Conservation (phyloP, 2,329 filamentous ascomycete species). For the Trichoderma sp. region DNA sequence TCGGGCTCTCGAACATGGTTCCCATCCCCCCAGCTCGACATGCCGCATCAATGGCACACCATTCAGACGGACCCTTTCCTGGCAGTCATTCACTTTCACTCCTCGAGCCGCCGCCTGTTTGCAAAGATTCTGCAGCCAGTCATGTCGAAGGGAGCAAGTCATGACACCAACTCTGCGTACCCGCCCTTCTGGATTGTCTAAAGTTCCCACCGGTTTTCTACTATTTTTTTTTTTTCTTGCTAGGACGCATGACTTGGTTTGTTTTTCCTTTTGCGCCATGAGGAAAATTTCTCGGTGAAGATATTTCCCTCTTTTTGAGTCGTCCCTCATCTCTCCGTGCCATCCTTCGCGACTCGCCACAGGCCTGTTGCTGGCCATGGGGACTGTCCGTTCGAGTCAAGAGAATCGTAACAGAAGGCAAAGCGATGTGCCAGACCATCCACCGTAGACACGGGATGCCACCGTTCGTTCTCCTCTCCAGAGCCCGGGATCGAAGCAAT, state of each 20-base stretch:
- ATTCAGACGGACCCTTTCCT: not conserved
- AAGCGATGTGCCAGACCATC: not conserved
- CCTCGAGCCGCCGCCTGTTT: conserved; percentile 3
- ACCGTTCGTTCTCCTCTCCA: not conserved
- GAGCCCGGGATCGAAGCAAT: not conserved
- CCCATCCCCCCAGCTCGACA: conserved; percentile 23
- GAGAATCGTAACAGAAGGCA: not conserved
- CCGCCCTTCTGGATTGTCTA: conserved; percentile 11
- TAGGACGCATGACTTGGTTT: conserved; percentile 15
- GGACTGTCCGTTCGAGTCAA: no score
- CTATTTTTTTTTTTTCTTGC: not conserved
- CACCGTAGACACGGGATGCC: not conserved
- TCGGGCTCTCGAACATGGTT: conserved; percentile 20
- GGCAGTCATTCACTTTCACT: not conserved
- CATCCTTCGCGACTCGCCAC: not conserved
- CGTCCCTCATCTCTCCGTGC: not conserved
- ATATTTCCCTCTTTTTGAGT: not conserved
- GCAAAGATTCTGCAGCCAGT: conserved; percentile 11
- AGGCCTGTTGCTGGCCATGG: not conserved
- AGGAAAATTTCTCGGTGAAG: not conserved
- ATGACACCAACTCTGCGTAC: conserved; percentile 22
- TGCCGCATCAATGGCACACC: conserved; percentile 26
- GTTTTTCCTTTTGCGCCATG: conserved; percentile 9
- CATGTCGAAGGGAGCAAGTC: conserved; percentile 12
- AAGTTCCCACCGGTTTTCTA: conserved; percentile 6